These are phyloP conservation scores for Solanum ossicruentum DNA, from an alignment of 257 asterid species.

Conservation along the genomic window DNA sequence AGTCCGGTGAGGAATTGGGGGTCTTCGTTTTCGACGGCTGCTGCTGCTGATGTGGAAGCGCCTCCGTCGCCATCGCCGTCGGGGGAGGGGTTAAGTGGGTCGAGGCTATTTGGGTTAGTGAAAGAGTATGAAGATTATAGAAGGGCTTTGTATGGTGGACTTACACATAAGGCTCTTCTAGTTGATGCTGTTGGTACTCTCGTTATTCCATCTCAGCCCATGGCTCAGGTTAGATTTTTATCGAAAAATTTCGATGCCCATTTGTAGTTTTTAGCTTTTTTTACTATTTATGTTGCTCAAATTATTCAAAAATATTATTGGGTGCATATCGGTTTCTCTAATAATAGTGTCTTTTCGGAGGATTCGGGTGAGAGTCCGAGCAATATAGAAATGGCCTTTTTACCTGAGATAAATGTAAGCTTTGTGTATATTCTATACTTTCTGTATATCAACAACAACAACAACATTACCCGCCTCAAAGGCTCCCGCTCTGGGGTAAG, in stretches of 20 bases:
- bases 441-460: too few relatives aligned
- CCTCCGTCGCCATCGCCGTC: not conserved
- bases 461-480: too few relatives aligned
- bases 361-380: not conserved
- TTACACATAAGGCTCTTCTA: conserved; percentile 85
- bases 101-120: conserved; percentile 37
- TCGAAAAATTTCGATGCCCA: not conserved
- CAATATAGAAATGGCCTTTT: not conserved
- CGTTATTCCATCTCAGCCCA: conserved; percentile 87
- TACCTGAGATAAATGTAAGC: not conserved
- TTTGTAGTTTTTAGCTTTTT: not conserved
- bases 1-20: not conserved
- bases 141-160: conserved; percentile 72
- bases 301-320: not conserved
- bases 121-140: conserved; percentile 91
- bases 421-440: too few relatives aligned
- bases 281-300: not conserved
- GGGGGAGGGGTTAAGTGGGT: not conserved
- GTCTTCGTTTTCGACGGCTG: not conserved
- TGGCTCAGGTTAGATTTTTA: conserved; percentile 68
- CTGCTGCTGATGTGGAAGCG: not conserved
- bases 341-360: not conserved
- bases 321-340: not conserved
- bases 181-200: conserved; percentile 99
- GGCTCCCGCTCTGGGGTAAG: too few relatives aligned